Evolutionary conservation across 257 asterid species (phyloP).

Genomic region (Nicotiana undulata): DNA sequence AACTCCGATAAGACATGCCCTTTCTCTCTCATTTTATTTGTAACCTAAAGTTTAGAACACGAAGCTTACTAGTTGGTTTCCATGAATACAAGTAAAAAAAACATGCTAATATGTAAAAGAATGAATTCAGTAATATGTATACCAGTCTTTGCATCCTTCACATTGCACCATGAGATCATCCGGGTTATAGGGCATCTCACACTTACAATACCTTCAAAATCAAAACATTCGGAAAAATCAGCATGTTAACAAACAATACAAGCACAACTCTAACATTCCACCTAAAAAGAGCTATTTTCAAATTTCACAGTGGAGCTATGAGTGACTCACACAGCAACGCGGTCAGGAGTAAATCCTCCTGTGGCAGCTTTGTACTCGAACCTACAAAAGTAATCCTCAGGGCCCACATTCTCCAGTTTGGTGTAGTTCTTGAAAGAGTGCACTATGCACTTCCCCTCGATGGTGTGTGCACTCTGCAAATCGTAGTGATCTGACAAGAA

Average conservation of each 20-base stretch:
- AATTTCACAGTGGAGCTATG: not conserved
- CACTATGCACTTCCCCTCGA: constrained; percentile 82
- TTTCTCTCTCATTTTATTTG: not conserved
- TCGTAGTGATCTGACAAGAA: constrained; percentile 80
- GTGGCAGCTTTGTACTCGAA: constrained; percentile 88
- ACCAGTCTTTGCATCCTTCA: constrained; percentile 67
- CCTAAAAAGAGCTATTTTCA: not conserved
- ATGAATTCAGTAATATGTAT: constrained; percentile 4
- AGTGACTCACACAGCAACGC: constrained; percentile 80
- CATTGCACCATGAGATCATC: constrained; percentile 93
- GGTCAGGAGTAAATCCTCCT: constrained; percentile 87
- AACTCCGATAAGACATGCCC: not conserved
- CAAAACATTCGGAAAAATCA: not conserved
- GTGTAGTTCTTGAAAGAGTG: constrained; percentile 76
- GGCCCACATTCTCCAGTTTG: constrained; percentile 75
- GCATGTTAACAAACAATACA: not conserved
- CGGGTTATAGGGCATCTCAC: constrained; percentile 87
- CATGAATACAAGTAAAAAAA: not conserved
- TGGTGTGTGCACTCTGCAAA: constrained; percentile 85
- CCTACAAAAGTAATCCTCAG: constrained; percentile 23
- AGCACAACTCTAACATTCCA: not conserved
- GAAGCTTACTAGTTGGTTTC: not conserved
- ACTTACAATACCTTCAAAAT: constrained; percentile 65
- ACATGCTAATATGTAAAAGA: not conserved
- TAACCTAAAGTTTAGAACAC: not conserved